phyloP scores from a whole-genome alignment of 2,329 filamentous ascomycete genomes.

The Stagonosporopsis cucurbitacearum region DNA sequence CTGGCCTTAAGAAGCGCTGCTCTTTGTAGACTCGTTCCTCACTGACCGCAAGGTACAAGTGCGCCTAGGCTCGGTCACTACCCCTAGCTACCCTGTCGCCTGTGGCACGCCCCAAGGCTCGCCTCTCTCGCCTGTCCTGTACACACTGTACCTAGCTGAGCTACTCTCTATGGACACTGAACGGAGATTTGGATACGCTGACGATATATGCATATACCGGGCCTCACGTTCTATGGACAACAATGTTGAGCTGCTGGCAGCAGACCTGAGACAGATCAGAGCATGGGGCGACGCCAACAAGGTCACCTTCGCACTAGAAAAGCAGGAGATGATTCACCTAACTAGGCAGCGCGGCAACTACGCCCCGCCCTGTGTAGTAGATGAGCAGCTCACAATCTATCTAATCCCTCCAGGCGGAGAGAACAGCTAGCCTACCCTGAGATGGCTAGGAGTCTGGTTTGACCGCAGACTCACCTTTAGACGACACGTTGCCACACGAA shows the following conservation, averaged over 20 bases:
- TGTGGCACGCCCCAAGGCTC: too few relatives aligned
- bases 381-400: constrained; percentile 6
- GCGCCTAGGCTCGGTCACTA: constrained; percentile 1
- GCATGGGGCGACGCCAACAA: constrained; percentile 12
- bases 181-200: too few relatives aligned
- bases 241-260: constrained; percentile 8
- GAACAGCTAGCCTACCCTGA: constrained; percentile 1
- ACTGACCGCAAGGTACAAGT: constrained; percentile 4
- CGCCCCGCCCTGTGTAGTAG: too few relatives aligned
- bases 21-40: constrained; percentile 3
- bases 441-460: constrained; percentile 16
- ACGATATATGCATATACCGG: too few relatives aligned
- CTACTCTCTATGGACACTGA: too few relatives aligned
- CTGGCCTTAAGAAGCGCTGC: not conserved
- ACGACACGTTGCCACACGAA: not conserved
- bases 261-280: constrained; percentile 9
- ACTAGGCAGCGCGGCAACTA: constrained; percentile 4
- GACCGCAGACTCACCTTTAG: constrained; percentile 11
- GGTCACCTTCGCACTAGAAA: constrained; percentile 18
- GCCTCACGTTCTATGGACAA: constrained; percentile 4
- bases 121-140: too few relatives aligned
- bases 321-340: constrained; percentile 18
- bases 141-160: too few relatives aligned
- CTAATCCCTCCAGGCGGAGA: not conserved
- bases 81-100: too few relatives aligned